Base-by-base conservation (phyloP, 2,329 filamentous ascomycete genomes). In the Botryotinia convoluta region DNA sequence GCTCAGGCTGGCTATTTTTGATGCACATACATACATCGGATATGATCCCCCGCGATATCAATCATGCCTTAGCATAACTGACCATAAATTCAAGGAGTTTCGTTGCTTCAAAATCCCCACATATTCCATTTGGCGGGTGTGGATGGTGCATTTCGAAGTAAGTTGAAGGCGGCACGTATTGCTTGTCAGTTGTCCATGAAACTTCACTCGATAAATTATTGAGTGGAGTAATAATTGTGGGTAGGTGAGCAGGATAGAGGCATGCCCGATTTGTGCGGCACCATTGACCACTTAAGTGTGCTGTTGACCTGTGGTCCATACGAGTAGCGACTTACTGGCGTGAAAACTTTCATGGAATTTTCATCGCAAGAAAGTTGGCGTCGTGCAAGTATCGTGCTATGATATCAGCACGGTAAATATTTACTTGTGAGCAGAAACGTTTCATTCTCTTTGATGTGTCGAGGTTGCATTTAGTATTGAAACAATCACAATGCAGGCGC, bases 401-500 rank as follows among this genome's bases (percentile, higher is more conserved):
- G 18, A 26, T 44, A 44, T 57, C 29, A 45, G n/a, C 26, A 62
- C 29, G 26, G n/a, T 14, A 45, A 32, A 29, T 18, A 22, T 45
- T 44, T 63, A 32, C 45, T 37, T 65, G 32, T 54, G 42, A 54
- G 7, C 32, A n/a, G 14, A 57, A 44, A 32, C 3, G 4, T 32
- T 45, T 32, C 18, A 39, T 54, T 32, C 10, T 42, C 42, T 45
- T 45, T 26, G 12, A 44, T 39, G 16, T n/a, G 7, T 51, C n/a
- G 10, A 61, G 39, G 26, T 20, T 29, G 44, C 22, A 54, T 39
- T 6, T 10, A 51, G n/a, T 8, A 16, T 32, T 22, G 10, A 59
- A 14, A 67, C 26, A 69, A 72, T 80, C 70, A 81, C 63, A 81
- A 72, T 42, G 85, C 85, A 22, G 93, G 93, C 0, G 89, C 90